Evolutionary conservation across 2,329 filamentous ascomycete genomes (phyloP), one percentile per base, ranked within the genome.

Genomic region (Penicillium sp.): DNA sequence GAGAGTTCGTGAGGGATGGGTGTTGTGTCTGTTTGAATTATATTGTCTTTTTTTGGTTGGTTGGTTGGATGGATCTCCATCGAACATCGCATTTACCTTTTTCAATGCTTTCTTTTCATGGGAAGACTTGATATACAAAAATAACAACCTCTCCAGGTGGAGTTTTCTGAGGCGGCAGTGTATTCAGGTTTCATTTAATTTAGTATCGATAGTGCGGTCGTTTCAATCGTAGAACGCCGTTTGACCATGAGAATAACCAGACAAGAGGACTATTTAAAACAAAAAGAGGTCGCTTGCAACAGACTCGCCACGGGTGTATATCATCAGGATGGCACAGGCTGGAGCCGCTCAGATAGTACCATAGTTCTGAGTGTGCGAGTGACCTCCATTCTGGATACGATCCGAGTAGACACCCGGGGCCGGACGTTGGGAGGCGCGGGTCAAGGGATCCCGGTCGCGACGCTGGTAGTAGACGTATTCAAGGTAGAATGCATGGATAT

Each of bases 381-480:
- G 67, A 21, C 70, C 71, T 10, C 74, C 73, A n/a, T 66, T 68
- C 47, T 75, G 72, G 42, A 77, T 73, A 14, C 70, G 67, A 5
- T 74, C 64, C 5, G 74, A 77, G 53, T 75, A 76, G 11, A 77
- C 72, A 1, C 73, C 73, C 2, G 72, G 72, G 0, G 72, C 73
- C 8, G 56, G 65, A 13, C 45, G 56, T 21, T 56, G 54, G 5
- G 56, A 56, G 7, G 59, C 46, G 19, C 64, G 56, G 24, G 61
- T 64, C 16, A 61, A 36, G 18, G 64, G 60, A 29, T 66, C 65
- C 33, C 60, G 62, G 21, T 63, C 59, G 42, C 68, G 82, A 34
- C 88, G 87, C 66, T 90, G 84, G 72, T 88, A 93, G 77, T 92
- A 96, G 58, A 95, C 80, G 71, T 92, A 95, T 74, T 92, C 86